Evolutionary conservation across 202 grass and related monocot genomes (phyloP), one percentile per base, ranked within the genome.

Genomic region (Panicum virgatum): DNA sequence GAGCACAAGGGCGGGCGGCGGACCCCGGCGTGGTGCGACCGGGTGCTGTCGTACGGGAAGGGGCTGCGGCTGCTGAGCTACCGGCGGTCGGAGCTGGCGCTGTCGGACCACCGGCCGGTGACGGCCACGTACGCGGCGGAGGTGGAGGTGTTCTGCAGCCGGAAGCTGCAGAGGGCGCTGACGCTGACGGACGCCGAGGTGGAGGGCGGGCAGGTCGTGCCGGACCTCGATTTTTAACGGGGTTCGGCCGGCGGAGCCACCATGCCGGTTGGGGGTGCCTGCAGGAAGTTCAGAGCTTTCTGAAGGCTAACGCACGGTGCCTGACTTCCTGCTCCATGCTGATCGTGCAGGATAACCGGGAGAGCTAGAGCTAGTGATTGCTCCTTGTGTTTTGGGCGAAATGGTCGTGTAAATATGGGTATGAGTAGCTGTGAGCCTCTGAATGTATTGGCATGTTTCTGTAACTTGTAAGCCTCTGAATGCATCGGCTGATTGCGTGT

Each of bases 51-150:
- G 19, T 93, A 84, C 37, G 96, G 93, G 20, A 96, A 87, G 45
- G 96, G 93, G 39, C 11, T 89, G 60, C 83, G 44, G 78, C 80
- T 90, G 72, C 22, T 90, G 58, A 71, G 85, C 0, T 99, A 96
- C 78, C 79, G 57, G 84, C 82, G 91, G 71, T 50, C 80, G 11
- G 96, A 99, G 67, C 54, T 87, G 73, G 59, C 34, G 61, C 19
- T 99, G 68, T 99, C 96, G 10, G 96, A 99, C 83, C 96, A 99
- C 72, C 92, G 90, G 65, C 94, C 94, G 14, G 92, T 97, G 40
- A 78, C 78, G 9, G 94, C 94, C 12, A 75, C 84, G 39, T 94
- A 87, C 88, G 85, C 67, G 77, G 88, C 83, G 37, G 94, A 97
- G 85, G 94, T 97, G 63, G 94, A 97, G 84, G 82, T 94, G 59